Percentiles rank a stretch among this genome's conserved stretches.
Conservation (phyloP, 2,329 filamentous ascomycete genomes). For the Dactylonectria macrodidyma region DNA sequence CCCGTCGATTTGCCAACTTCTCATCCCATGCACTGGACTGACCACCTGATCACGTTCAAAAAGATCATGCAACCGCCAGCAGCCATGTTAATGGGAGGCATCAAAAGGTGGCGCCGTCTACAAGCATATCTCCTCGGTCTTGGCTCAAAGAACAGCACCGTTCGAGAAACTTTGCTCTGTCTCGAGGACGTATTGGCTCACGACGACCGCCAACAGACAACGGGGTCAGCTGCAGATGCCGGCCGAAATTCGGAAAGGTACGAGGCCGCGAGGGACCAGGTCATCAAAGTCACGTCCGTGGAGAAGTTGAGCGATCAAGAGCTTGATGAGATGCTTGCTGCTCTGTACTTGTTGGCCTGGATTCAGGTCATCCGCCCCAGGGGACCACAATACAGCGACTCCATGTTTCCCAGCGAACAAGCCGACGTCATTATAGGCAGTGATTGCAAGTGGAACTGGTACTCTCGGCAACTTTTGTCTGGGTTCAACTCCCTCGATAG, state of each 20-base stretch:
- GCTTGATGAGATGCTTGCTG: conserved; percentile 24
- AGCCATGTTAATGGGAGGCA: conserved; percentile 29
- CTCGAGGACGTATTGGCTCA: conserved; percentile 20
- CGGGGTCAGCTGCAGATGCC: conserved; percentile 1
- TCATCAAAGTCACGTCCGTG: background rate
- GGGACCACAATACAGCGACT: conserved; percentile 5
- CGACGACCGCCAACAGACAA: conserved; percentile 5
- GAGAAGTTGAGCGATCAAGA: conserved; percentile 3
- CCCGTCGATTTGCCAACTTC: background rate
- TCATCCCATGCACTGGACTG: background rate
- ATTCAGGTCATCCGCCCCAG: conserved; percentile 25
- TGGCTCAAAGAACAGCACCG: conserved; percentile 13
- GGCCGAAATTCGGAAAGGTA: conserved; percentile 14
- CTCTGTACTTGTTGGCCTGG: conserved; percentile 24
- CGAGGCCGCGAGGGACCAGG: conserved; percentile 8
- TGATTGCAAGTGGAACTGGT: conserved; percentile 26
- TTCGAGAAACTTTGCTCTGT: conserved; percentile 21
- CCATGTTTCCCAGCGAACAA: conserved; percentile 13
- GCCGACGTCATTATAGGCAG: conserved; percentile 18
- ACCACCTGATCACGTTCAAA: conserved; percentile 10
- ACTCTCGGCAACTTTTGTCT: conserved; percentile 24
- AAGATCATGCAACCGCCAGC: conserved; percentile 26
- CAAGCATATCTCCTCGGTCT: conserved; percentile 22
- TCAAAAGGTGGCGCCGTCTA: conserved; percentile 19
- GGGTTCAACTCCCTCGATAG: conserved; percentile 30